Percentiles rank a stretch among this genome's conserved stretches.
These are phyloP conservation scores for Corylus avellana DNA, from an alignment of 306 rosid species.

Conservation along the genomic window DNA sequence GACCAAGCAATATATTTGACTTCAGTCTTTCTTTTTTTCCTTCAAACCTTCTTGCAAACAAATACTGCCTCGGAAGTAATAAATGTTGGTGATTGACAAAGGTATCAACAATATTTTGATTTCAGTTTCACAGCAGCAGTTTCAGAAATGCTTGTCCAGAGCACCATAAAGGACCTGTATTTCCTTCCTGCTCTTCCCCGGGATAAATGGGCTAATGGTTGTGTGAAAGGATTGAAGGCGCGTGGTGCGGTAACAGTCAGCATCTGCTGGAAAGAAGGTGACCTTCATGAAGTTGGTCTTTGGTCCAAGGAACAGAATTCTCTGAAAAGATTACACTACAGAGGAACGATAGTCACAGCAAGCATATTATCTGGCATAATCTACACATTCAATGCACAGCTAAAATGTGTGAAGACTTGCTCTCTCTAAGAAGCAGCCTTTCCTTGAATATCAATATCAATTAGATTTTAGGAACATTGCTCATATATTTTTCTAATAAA, in stretches of 20 bases:
- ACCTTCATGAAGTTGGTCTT: constrained; percentile 45
- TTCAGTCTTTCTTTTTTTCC: background rate
- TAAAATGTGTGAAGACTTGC: constrained; percentile 33
- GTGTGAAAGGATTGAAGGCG: constrained; percentile 53
- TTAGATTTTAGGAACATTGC: background rate
- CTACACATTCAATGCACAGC: constrained; percentile 37
- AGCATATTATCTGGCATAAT: constrained; percentile 32
- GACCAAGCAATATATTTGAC: background rate
- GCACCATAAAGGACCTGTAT: constrained; percentile 48
- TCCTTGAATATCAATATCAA: background rate
- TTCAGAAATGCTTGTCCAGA: constrained; percentile 68
- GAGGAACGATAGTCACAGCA: constrained; percentile 35
- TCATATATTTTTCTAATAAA: background rate
- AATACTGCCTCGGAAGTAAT: background rate
- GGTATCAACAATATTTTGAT: background rate
- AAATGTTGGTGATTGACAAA: background rate
- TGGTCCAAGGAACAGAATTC: constrained; percentile 31
- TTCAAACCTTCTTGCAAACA: background rate
- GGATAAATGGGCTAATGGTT: constrained; percentile 56
- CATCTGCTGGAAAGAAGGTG: constrained; percentile 58
- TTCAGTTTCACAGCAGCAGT: constrained; percentile 58
- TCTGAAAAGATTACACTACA: constrained; percentile 35
- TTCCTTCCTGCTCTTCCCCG: constrained; percentile 64
- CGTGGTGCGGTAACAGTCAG: constrained; percentile 58
- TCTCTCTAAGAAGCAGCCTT: constrained; percentile 20